Percentiles rank a stretch among this genome's conserved stretches.
These are phyloP conservation scores for Aureobasidium sp. DNA, from an alignment of 2,329 filamentous ascomycete genomes.

Conservation along the genomic window DNA sequence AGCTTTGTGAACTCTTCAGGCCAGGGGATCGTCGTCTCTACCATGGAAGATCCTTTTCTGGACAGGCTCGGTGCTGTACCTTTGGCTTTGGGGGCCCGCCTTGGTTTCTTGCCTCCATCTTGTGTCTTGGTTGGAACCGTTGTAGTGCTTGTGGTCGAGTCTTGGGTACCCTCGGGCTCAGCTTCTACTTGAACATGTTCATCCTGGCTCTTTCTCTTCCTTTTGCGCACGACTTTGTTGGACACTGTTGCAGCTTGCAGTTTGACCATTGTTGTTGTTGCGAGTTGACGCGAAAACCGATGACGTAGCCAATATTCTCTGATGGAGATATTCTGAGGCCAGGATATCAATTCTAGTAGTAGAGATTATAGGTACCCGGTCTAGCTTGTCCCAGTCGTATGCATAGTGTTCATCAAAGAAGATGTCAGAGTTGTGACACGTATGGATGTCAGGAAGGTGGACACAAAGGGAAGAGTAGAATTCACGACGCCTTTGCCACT, in stretches of 20 bases:
- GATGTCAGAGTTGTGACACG: background rate
- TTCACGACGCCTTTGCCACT: background rate
- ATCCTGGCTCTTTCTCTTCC: constrained; percentile 27
- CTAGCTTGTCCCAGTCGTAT: background rate
- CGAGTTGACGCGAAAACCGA: background rate
- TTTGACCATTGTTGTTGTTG: constrained; percentile 31
- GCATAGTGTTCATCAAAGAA: background rate
- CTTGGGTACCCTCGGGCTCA: constrained; percentile 13
- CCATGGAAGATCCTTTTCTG: constrained; percentile 39
- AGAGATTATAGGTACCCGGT: background rate
- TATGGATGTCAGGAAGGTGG: background rate
- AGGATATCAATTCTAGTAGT: background rate
- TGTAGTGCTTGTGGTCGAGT: constrained; percentile 26
- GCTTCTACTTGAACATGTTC: constrained; percentile 12
- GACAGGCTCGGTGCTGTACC: constrained; percentile 24
- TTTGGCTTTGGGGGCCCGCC: constrained; percentile 34
- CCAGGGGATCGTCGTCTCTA: constrained; percentile 56
- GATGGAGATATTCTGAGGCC: background rate
- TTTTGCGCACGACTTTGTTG: constrained; percentile 37
- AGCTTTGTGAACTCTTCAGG: constrained; percentile 64
- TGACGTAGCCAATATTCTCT: background rate
- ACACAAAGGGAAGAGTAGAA: background rate
- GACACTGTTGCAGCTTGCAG: constrained; percentile 42
- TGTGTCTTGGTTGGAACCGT: constrained; percentile 47
- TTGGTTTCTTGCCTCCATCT: constrained; percentile 47